Evolutionary conservation across 257 asterid genomes (phyloP).

Genomic region (Nicotiana tomentosiformis): DNA sequence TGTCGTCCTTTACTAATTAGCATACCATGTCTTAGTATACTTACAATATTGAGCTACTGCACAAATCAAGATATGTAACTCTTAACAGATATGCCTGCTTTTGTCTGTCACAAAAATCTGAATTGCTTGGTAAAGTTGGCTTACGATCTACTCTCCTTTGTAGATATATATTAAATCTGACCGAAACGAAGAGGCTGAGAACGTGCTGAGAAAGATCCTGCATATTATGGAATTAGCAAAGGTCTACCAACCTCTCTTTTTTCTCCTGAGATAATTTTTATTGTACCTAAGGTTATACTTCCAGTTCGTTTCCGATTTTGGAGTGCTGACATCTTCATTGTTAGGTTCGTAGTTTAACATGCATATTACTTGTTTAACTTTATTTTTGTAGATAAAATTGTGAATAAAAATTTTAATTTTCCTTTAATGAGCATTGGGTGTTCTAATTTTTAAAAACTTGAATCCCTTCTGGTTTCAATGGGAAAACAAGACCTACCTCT

Average conservation of each 20-base stretch:
- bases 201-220: conserved; percentile 59
- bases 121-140: neutral
- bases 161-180: conserved; percentile 65
- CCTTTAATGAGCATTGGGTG: neutral
- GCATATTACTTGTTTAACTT: neutral
- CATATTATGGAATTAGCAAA: conserved; percentile 65
- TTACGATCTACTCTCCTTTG: neutral
- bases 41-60: neutral
- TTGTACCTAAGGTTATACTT: neutral
- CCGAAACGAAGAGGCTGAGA: conserved; percentile 65
- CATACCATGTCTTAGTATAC: neutral
- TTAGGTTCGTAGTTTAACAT: neutral
- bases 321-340: neutral
- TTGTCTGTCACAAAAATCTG: neutral
- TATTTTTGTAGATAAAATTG: neutral
- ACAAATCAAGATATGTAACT: neutral
- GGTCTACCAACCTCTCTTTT: conserved; percentile 36
- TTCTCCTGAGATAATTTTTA: neutral
- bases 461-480: neutral
- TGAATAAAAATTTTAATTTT: neutral
- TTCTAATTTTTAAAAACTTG: neutral
- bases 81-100: neutral
- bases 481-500: neutral
- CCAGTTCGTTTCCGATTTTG: neutral
- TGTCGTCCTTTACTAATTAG: neutral